Evolutionary conservation across 208 protist genomes (phyloP).

Genomic region (Acanthamoeba castellanii): DNA sequence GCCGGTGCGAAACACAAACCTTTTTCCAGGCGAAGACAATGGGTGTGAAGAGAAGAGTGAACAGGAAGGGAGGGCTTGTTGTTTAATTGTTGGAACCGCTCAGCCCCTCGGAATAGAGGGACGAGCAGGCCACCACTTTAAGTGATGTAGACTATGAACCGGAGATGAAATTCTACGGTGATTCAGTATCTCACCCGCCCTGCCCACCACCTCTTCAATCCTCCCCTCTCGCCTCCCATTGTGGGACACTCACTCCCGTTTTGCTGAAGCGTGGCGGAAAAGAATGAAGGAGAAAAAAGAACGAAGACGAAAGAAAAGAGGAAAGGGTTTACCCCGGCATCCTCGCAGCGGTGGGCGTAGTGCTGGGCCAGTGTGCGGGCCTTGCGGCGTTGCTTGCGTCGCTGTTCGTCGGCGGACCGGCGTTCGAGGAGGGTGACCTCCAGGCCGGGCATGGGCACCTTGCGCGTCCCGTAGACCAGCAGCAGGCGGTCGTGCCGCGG

Average conservation of each 20-base stretch:
- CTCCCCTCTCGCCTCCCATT: not conserved
- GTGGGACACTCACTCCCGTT: not conserved
- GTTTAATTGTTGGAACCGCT: slow-evolving; percentile 11
- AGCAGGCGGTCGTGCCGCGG: slow-evolving; percentile 9
- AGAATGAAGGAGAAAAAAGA: too few relatives aligned
- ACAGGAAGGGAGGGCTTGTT: not conserved
- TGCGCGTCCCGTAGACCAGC: not conserved
- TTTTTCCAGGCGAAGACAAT: too few relatives aligned
- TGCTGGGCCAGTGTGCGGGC: not conserved
- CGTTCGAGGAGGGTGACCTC: slow-evolving; percentile 15
- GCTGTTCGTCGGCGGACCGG: slow-evolving; percentile 9
- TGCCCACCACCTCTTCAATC: not conserved
- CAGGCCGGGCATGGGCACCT: not conserved
- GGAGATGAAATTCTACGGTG: not conserved
- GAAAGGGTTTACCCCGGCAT: not conserved
- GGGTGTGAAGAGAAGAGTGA: not conserved
- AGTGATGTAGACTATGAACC: slow-evolving; percentile 31
- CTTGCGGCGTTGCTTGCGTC: not conserved
- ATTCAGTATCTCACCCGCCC: not conserved
- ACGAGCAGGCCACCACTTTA: slow-evolving; percentile 34
- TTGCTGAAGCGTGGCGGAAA: too few relatives aligned
- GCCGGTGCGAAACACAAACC: not conserved
- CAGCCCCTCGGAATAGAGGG: not conserved
- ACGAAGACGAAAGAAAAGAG: not conserved
- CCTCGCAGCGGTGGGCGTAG: slow-evolving; percentile 5